Evolutionary conservation across 768 basidiomycete genomes (phyloP).

Genomic region (Amanita thiersii): DNA sequence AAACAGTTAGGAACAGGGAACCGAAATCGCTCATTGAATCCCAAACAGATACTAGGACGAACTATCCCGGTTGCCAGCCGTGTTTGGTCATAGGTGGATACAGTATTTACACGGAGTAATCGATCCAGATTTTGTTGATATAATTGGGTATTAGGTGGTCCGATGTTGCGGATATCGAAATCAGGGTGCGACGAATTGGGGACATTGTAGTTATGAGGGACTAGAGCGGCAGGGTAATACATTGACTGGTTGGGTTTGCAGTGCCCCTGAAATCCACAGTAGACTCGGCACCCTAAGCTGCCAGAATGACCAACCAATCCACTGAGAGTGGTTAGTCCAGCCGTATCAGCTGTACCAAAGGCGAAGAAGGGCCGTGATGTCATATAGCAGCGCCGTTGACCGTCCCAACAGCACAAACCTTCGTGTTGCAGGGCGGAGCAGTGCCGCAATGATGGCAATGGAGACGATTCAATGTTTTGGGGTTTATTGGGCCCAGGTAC

Average conservation of each 20-base stretch:
- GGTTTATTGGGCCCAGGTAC: constrained; percentile 31
- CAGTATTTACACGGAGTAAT: neutral
- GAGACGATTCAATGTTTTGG: constrained; percentile 24
- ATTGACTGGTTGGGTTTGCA: neutral
- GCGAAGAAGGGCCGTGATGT: neutral
- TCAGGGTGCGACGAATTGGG: constrained; percentile 2
- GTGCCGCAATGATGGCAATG: constrained; percentile 26
- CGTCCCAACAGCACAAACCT: constrained; percentile 17
- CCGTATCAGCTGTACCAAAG: constrained; percentile 1
- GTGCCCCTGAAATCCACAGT: constrained; percentile 2
- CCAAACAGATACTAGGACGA: constrained; percentile 2
- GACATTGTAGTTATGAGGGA: neutral
- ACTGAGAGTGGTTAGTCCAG: constrained; percentile 1
- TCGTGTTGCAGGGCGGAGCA: constrained; percentile 19
- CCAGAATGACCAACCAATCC: constrained; percentile 2
- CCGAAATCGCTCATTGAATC: neutral
- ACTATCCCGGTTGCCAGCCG: neutral
- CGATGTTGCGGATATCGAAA: constrained; percentile 1
- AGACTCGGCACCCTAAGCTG: neutral
- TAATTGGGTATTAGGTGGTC: neutral
- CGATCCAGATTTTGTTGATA: neutral
- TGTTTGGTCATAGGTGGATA: neutral
- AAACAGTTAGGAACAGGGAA: constrained; percentile 7
- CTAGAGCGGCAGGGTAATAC: constrained; percentile 2
- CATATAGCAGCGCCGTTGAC: neutral